Base-by-base conservation (phyloP, 805 yeast species). In the Candida sphagnicola region DNA sequence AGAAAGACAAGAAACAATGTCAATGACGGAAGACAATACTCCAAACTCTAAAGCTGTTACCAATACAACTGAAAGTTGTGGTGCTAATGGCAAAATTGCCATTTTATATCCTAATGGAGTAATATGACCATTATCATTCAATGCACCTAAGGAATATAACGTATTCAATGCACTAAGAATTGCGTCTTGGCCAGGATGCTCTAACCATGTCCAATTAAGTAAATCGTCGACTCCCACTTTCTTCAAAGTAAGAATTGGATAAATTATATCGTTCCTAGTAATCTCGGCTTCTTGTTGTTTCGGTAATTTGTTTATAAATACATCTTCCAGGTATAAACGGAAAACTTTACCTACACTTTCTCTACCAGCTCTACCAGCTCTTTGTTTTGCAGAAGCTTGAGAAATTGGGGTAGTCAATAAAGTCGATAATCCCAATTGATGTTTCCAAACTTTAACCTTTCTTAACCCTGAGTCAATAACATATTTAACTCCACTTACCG, bases 291-390 rank as follows among this genome's bases (percentile, higher is more conserved):
- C 98, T 4, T 95, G 91, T 54, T 88, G 93, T 34, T 70, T 65
- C 1, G 84, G 80, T 38, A 93, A 65, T 24, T 54, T 48, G 45
- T 73, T 73, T 3, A 59, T 42, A 50, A 77, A 91, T 41, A 85
- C 82, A 1, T 65, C 56, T 50, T 91, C 98, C 35, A 85, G 80
- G 58, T 83, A 93, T 26, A 93, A 63, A 42, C 98, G 66, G 61
- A 72, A 93, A 31, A 93, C 86, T 58, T 91, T 91, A 31, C 99
- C 99, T 10, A 57, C 51, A 21, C 84, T 78, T 63, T 93, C 98
- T 78, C 99, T 87, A 45, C 99, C 99, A n/a, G 99, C 98, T 72
- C 99, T 85, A 59, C 99, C 99, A 33, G 90, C 80, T 62, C 99
- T 72, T 66, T 93, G 99, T 25, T 85, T 77, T 0, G 98, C 99